Evolutionary conservation across 768 basidiomycete species (phyloP), one percentile per base, ranked within the genome.

Genomic region (Amanita rubescens): DNA sequence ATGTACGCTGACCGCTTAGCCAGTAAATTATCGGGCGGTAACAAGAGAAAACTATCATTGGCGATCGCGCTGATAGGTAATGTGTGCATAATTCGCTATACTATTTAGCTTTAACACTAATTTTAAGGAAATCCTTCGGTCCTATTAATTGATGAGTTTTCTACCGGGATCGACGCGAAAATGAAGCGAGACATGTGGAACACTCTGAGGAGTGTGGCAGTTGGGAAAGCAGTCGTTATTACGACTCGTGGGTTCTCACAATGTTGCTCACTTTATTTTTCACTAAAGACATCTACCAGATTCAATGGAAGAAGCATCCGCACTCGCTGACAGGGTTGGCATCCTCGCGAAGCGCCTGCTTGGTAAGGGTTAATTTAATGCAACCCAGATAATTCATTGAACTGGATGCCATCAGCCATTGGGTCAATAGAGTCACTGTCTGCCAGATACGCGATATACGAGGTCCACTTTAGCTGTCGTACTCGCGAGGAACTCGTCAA

Each of bases 141-240:
- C 3, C 70, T 90, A 2, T 75, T 90, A 19, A 89, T 91, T 43
- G 89, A 91, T 56, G 87, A 90, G 62, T 90, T 88, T 64, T 88
- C 85, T 5, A 88, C 87, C 2, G 89, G 89, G 5, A 81, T 90
- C 45, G 89, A 90, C 62, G 84, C 87, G 6, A 87, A 82, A 65
- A 89, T 84, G 75, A 90, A 90, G 66, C 72, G 89, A 33, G 85
- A 90, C 27, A 88, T 90, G 83, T 90, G 89, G 89, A 69, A 71
- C 14, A 88, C 85, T 0, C 70, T 90, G 52, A 72, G 82, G 51
- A 77, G 74, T 24, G 82, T 87, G 4, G 77, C 83, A 0, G 69
- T 73, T 2, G 85, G 82, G 14, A 88, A 89, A 61, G 83, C 84
- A 3, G 77, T 87, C 7, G 72, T 87, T 32, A 81, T 88, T 50